Evolutionary conservation across 441 rosid genomes (phyloP), one percentile per base, ranked within the genome.

Genomic region (Theobroma grandiflorum): DNA sequence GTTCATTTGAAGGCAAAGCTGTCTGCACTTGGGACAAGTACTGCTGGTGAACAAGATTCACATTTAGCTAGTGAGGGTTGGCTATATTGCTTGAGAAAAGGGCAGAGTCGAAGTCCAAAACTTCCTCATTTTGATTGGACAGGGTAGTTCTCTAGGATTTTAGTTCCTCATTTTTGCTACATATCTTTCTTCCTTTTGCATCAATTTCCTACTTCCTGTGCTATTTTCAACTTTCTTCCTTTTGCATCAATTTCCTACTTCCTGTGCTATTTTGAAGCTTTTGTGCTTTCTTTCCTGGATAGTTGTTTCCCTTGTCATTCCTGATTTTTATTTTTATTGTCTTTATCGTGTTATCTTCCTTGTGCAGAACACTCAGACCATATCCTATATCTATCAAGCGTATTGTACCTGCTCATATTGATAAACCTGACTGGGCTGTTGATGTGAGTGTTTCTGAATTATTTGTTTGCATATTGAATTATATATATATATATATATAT

Each of bases 111-210:
- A 85, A 85, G 89, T 37, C 81, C 88, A 12, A 91, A 89, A 87
- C 85, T 89, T 86, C 97, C 99, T 14, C 85, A 89, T 76, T 97
- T 95, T 88, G 92, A 91, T 80, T 97, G 98, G 99, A 95, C 98
- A 0, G 99, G 98, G 98, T 95, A 91, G 72, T 87, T 90, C 35
- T 79, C 72, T 8, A 26, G 9, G 58, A 70, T 37, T 69, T 65
- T 31, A 3, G 43, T 15, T 79, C 8, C 61, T 78, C 6, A 55
- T 37, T 59, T 40, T 38, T 16, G 45, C 77, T 57, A 12, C 38
- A 58, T 58, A 9, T 58, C 1, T 2, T 26, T 70, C 58, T 57
- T 18, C 49, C 47, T 79, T 59, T 37, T 61, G 71, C 18, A 53
- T 77, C 22, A 6, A 15, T 70, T 49, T 49, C 40, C 15, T 15